Evolutionary conservation across 2,329 filamentous ascomycete species (phyloP).

Genomic region (Calonectria naviculata): DNA sequence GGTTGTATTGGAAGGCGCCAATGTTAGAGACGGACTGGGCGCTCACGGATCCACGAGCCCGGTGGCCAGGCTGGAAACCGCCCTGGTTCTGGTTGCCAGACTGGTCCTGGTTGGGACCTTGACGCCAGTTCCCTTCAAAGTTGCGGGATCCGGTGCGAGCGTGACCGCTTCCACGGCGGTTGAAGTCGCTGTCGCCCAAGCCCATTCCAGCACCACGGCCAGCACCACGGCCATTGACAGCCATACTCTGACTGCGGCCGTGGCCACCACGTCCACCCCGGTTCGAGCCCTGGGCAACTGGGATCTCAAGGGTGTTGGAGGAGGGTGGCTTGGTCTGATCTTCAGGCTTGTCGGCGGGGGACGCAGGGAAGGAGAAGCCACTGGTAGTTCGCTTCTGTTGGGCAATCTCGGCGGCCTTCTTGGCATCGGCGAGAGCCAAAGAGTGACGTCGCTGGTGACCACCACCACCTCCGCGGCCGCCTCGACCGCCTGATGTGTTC

Average conservation of each 20-base stretch:
- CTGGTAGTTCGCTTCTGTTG: constrained; percentile 97
- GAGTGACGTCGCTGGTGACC: constrained; percentile 96
- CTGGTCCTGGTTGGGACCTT: constrained; percentile 72
- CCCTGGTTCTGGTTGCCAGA: constrained; percentile 64
- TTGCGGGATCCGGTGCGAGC: constrained; percentile 87
- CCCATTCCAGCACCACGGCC: constrained; percentile 70
- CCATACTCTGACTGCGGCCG: constrained; percentile 92
- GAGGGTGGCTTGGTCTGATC: constrained; percentile 54
- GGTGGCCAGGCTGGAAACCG: constrained; percentile 91
- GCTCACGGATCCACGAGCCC: constrained; percentile 84
- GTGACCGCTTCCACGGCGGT: constrained; percentile 84
- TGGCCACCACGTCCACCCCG: constrained; percentile 70
- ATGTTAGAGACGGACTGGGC: constrained; percentile 82
- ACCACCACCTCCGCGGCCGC: constrained; percentile 78
- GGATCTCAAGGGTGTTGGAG: constrained; percentile 45
- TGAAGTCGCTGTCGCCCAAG: constrained; percentile 73
- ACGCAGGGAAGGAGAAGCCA: constrained; percentile 91
- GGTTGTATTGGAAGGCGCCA: constrained; percentile 86
- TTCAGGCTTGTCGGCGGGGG: constrained; percentile 70
- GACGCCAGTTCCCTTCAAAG: constrained; percentile 98
- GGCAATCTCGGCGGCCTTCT: constrained; percentile 95
- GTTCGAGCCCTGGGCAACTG: constrained; percentile 54
- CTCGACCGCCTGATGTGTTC: constrained; percentile 62
- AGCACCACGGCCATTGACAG: constrained; percentile 75
- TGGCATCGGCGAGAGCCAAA: constrained; percentile 92